These are phyloP conservation scores for Extremus antarcticus DNA, from an alignment of 495 filamentous ascomycete genomes.

Conservation along the genomic window DNA sequence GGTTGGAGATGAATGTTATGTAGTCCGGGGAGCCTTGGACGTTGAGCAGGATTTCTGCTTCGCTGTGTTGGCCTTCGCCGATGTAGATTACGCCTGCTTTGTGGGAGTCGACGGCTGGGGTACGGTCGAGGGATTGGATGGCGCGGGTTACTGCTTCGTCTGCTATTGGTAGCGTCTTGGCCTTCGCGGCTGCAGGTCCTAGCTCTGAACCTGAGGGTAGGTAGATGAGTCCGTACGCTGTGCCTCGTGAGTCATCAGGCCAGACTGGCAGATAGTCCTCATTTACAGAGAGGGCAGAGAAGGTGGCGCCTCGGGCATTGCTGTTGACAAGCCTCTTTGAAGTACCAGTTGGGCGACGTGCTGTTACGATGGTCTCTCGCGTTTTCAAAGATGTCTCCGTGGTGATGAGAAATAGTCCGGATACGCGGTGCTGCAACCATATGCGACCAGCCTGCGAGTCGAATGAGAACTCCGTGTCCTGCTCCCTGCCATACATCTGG, in stretches of 20 bases:
- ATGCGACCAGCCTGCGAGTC: slow-evolving; percentile 5
- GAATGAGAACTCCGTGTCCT: not conserved
- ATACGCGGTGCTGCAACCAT: slow-evolving; percentile 3
- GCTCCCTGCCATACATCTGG: not conserved
- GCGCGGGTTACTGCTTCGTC: slow-evolving; percentile 69
- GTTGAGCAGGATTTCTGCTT: slow-evolving; percentile 77
- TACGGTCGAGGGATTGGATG: slow-evolving; percentile 72
- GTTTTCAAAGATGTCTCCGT: slow-evolving; percentile 13
- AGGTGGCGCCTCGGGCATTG: not conserved
- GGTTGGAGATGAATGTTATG: slow-evolving; percentile 62
- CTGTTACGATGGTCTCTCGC: slow-evolving; percentile 9
- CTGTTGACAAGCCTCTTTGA: not conserved
- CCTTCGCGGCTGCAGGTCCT: slow-evolving; percentile 39
- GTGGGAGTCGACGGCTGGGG: slow-evolving; percentile 84
- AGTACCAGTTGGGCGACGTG: slow-evolving; percentile 14
- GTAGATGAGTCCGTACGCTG: slow-evolving; percentile 7
- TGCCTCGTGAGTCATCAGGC: slow-evolving; percentile 40
- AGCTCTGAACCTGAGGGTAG: slow-evolving; percentile 5
- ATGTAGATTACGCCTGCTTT: slow-evolving; percentile 93
- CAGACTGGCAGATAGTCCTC: slow-evolving; percentile 21
- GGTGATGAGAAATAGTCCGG: slow-evolving; percentile 10
- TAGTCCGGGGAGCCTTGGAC: slow-evolving; percentile 74
- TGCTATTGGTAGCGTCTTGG: slow-evolving; percentile 59
- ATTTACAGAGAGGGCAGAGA: not conserved
- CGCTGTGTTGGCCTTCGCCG: slow-evolving; percentile 66